These are phyloP conservation scores for Penicillium sp. DNA, from an alignment of 2,329 filamentous ascomycete genomes.

Conservation along the genomic window DNA sequence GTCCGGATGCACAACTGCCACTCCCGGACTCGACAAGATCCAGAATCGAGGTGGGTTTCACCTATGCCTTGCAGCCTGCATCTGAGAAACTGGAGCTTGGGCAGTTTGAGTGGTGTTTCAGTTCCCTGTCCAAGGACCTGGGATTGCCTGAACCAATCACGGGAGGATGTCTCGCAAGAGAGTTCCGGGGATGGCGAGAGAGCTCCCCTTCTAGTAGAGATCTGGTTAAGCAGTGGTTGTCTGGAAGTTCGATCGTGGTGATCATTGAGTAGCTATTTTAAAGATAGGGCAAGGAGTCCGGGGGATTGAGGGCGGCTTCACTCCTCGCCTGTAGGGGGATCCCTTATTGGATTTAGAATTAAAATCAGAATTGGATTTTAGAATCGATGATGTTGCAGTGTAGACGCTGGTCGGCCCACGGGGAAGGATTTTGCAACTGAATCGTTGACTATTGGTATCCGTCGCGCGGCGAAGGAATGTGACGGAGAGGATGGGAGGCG, in stretches of 20 bases:
- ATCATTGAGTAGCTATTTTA: background rate
- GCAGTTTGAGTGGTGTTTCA: slow-evolving; percentile 15
- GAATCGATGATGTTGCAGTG: background rate
- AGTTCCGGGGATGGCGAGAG: background rate
- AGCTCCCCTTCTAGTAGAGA: background rate
- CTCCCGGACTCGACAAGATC: slow-evolving; percentile 14
- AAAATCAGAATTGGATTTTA: background rate
- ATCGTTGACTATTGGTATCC: slow-evolving; percentile 5
- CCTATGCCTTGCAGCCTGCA: slow-evolving; percentile 26
- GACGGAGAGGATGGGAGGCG: slow-evolving; percentile 16
- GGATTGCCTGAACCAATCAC: slow-evolving; percentile 12
- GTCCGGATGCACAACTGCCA: slow-evolving; percentile 11
- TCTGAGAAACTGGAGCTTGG: slow-evolving; percentile 7
- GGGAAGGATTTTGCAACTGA: background rate
- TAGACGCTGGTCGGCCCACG: background rate
- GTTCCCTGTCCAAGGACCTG: slow-evolving; percentile 6
- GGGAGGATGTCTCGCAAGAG: background rate
- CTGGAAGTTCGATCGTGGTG: background rate
- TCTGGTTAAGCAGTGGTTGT: background rate
- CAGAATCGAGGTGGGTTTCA: slow-evolving; percentile 27
- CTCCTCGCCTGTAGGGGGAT: no score
- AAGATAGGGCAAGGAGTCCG: background rate
- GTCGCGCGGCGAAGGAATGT: slow-evolving; percentile 19
- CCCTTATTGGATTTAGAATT: background rate
- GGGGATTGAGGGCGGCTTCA: no score